Conservation (phyloP, 202 grass and related monocot genomes). For the Cymbopogon flexuosus region DNA sequence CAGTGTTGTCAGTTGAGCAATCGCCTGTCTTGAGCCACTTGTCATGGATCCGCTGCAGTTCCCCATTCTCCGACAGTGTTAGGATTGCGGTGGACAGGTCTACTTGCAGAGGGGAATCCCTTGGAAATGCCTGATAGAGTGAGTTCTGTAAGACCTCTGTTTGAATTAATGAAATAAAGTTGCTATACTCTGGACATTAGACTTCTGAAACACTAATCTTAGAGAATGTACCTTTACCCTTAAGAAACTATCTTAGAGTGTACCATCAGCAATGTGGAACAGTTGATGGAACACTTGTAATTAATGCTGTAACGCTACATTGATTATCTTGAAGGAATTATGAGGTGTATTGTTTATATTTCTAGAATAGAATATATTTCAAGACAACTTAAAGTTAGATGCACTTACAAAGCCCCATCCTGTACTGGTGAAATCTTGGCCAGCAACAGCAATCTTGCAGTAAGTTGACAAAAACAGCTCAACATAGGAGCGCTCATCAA, state of each 20-base stretch:
- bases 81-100: conserved; percentile 89
- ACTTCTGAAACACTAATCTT: conserved; percentile 2
- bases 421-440: conserved; percentile 73
- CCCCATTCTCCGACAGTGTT: conserved; percentile 73
- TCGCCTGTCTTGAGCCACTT: conserved; percentile 56
- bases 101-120: conserved; percentile 74
- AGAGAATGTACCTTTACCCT: background rate
- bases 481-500: conserved; percentile 82
- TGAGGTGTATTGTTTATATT: background rate
- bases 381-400: background rate
- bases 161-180: background rate
- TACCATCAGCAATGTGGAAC: background rate
- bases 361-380: background rate
- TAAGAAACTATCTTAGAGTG: background rate
- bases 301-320: background rate
- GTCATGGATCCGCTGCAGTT: conserved; percentile 83
- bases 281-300: background rate
- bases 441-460: conserved; percentile 68
- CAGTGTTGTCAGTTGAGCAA: conserved; percentile 43
- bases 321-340: background rate
- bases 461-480: conserved; percentile 63
- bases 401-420: conserved; percentile 99
- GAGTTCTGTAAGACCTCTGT: conserved; percentile 7
- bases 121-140: conserved; percentile 68
- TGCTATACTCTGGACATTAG: background rate